Percentiles rank a stretch among this genome's conserved stretches.
Conservation (phyloP, 306 rosid genomes). For the Ormosia emarginata region DNA sequence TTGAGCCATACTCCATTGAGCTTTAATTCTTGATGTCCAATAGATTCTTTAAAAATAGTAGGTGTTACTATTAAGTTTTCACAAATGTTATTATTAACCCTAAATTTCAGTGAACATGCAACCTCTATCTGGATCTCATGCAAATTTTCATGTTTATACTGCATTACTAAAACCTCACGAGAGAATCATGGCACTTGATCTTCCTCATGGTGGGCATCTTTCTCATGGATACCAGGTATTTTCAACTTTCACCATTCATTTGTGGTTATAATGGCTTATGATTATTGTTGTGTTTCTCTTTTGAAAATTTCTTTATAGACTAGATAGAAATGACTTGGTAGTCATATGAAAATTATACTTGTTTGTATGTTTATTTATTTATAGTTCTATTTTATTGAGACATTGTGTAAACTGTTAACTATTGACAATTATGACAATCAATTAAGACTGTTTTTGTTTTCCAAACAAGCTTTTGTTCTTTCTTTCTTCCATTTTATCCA, state of each 20-base stretch:
- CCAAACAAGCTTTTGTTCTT: not conserved
- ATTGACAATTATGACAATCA: not conserved
- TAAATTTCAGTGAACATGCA: constrained; percentile 87
- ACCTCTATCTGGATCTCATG: constrained; percentile 94
- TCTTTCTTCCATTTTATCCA: not conserved
- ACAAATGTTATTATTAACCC: constrained; percentile 15
- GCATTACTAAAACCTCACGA: constrained; percentile 97
- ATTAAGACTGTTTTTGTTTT: not conserved
- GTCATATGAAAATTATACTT: not conserved
- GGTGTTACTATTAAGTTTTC: not conserved
- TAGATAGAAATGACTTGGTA: not conserved
- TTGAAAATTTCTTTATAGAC: not conserved
- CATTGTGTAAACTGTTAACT: not conserved
- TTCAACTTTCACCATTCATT: not conserved
- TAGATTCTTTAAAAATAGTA: not conserved
- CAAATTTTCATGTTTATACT: constrained; percentile 94
- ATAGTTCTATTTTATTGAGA: not conserved
- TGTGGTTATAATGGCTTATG: not conserved
- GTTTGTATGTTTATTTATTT: not conserved
- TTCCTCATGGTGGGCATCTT: constrained; percentile 99
- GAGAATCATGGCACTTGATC: constrained; percentile 99
- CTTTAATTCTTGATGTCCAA: not conserved
- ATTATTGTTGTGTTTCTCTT: not conserved
- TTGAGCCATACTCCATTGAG: not conserved
- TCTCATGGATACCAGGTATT: constrained; percentile 98